Conservation (phyloP, 305 asterid species). For the Fraxinus sp. region DNA sequence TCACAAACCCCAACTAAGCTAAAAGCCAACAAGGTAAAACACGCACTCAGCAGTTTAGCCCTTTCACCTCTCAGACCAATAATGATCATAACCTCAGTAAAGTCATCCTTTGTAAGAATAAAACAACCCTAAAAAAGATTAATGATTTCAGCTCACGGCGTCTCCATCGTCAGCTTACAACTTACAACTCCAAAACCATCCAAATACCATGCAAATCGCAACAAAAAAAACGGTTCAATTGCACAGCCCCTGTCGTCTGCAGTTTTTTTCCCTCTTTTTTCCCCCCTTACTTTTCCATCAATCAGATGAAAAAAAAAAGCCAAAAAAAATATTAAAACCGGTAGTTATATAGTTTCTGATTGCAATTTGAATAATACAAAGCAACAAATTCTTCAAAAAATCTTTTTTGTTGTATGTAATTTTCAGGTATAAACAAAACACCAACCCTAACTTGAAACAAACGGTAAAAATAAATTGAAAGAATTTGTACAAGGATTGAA, state of each 20-base stretch:
- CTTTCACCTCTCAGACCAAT: not conserved
- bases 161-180: not conserved
- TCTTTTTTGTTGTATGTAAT: not conserved
- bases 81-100: not conserved
- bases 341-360: not conserved
- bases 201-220: not conserved
- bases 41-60: not conserved
- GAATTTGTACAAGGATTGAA: constrained; percentile 27
- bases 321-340: not conserved
- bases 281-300: not conserved
- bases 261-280: not conserved
- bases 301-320: not conserved
- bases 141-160: not conserved
- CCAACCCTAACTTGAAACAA: constrained; percentile 1
- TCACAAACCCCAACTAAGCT: not conserved
- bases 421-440: not conserved
- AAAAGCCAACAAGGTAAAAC: not conserved
- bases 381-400: constrained; percentile 6
- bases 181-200: not conserved
- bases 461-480: not conserved
- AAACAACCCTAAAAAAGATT: not conserved
- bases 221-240: not conserved
- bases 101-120: not conserved
- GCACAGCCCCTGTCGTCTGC: not conserved
- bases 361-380: constrained; percentile 3